phyloP scores from a whole-genome alignment of 768 basidiomycete species.

The Sporobolomyces pararoseus region DNA sequence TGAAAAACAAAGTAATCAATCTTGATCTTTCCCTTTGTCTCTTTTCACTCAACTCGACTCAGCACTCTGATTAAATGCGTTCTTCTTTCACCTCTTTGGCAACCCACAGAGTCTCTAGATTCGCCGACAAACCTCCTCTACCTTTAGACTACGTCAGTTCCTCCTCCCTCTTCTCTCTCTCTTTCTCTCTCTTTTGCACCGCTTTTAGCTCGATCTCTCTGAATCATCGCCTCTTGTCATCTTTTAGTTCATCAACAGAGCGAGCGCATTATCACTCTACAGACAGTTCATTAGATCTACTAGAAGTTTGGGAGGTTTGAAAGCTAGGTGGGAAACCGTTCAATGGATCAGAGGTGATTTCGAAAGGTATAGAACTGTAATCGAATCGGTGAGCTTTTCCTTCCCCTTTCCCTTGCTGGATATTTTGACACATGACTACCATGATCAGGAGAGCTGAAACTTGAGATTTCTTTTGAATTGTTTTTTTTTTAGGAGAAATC shows the following conservation, averaged over 20 bases:
- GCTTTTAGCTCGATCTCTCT: neutral
- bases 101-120: slow-evolving; percentile 16
- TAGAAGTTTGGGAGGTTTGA: slow-evolving; percentile 25
- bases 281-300: slow-evolving; percentile 43
- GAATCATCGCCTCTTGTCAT: neutral
- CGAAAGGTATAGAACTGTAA: slow-evolving; percentile 34
- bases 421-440: too few relatives aligned
- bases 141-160: slow-evolving; percentile 36
- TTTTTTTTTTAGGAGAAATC: slow-evolving; percentile 30
- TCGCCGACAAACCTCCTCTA: slow-evolving; percentile 26
- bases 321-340: slow-evolving; percentile 38
- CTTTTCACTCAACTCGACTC: neutral
- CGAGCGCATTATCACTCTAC: slow-evolving; percentile 39
- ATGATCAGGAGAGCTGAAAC: too few relatives aligned
- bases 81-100: neutral
- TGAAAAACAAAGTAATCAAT: too few relatives aligned
- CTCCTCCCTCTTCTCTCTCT: neutral
- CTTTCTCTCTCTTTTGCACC: neutral
- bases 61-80: neutral
- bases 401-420: too few relatives aligned
- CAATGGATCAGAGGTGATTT: slow-evolving; percentile 40
- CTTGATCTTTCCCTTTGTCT: neutral
- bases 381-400: slow-evolving; percentile 30
- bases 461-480: too few relatives aligned
- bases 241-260: slow-evolving; percentile 40